Evolutionary conservation across 768 basidiomycete genomes (phyloP).

Genomic region (Gyrodon lividus): DNA sequence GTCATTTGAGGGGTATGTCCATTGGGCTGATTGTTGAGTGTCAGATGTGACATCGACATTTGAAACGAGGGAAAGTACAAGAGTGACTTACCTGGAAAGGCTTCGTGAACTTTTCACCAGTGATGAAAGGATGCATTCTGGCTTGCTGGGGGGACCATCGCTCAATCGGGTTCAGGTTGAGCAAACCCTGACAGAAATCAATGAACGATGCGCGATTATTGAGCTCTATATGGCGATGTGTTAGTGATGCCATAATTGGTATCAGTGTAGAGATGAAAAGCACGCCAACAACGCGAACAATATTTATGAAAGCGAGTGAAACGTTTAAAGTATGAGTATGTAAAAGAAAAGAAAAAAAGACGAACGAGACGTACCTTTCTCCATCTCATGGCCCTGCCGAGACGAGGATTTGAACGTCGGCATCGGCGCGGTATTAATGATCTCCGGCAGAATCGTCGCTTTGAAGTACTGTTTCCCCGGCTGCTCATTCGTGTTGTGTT

Average conservation of each 20-base stretch:
- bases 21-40: constrained; percentile 45
- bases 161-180: constrained; percentile 92
- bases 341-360: neutral
- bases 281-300: too few species aligned
- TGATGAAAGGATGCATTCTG: constrained; percentile 93
- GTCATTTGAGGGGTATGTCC: constrained; percentile 35
- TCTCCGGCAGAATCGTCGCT: constrained; percentile 88
- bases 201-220: constrained; percentile 93
- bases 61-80: neutral
- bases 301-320: neutral
- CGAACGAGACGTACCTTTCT: constrained; percentile 65
- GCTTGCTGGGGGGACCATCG: constrained; percentile 99
- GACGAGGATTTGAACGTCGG: constrained; percentile 74
- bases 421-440: constrained; percentile 95
- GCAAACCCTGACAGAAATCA: constrained; percentile 93
- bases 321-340: neutral
- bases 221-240: constrained; percentile 65
- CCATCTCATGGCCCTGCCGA: constrained; percentile 76
- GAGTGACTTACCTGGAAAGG: constrained; percentile 67
- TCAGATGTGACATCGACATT: constrained; percentile 8
- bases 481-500: constrained; percentile 94
- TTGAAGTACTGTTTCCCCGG: constrained; percentile 99
- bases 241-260: constrained; percentile 14
- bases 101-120: constrained; percentile 92
- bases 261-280: constrained; percentile 8